Conservation (phyloP, 129 eudicot genomes). For the Pittosporum tobira region DNA sequence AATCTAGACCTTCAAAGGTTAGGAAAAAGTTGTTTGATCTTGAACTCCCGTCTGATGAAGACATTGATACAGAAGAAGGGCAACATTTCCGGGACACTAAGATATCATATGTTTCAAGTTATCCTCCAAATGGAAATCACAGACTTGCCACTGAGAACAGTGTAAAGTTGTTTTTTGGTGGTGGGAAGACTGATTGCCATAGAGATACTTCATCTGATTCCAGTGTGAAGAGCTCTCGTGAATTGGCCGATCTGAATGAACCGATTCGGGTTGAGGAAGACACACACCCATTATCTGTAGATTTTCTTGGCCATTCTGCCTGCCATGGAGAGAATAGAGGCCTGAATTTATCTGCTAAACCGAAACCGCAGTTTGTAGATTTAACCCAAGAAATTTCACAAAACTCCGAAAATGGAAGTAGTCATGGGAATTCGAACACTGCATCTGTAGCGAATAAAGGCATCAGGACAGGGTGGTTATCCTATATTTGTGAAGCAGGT, state of each 20-base stretch:
- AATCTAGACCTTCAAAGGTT: conserved; percentile 69
- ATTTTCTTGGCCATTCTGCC: conserved; percentile 25
- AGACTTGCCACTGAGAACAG: conserved; percentile 14
- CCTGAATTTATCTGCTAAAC: conserved; percentile 23
- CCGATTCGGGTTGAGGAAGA: conserved; percentile 53
- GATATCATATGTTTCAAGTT: conserved; percentile 20
- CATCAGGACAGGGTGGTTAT: conserved; percentile 56
- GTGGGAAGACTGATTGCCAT: conserved; percentile 10
- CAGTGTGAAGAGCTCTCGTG: conserved; percentile 31
- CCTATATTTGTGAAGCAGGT: conserved; percentile 58
- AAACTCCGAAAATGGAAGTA: conserved; percentile 24
- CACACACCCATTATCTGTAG: conserved; percentile 23
- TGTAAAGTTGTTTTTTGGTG: conserved; percentile 5
- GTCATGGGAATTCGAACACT: conserved; percentile 21
- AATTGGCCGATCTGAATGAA: conserved; percentile 83
- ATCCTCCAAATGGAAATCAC: conserved; percentile 14
- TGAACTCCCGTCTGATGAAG: conserved; percentile 71
- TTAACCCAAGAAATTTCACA: conserved; percentile 18
- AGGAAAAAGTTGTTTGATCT: conserved; percentile 80
- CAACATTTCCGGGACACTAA: conserved; percentile 32
- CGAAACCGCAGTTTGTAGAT: conserved; percentile 28
- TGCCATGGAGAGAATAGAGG: conserved; percentile 13
- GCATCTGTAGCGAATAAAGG: conserved; percentile 29
- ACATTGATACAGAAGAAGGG: conserved; percentile 53
- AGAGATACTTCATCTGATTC: conserved; percentile 31